These are phyloP conservation scores for Terana coerulea DNA, from an alignment of 768 basidiomycete species.

Conservation along the genomic window DNA sequence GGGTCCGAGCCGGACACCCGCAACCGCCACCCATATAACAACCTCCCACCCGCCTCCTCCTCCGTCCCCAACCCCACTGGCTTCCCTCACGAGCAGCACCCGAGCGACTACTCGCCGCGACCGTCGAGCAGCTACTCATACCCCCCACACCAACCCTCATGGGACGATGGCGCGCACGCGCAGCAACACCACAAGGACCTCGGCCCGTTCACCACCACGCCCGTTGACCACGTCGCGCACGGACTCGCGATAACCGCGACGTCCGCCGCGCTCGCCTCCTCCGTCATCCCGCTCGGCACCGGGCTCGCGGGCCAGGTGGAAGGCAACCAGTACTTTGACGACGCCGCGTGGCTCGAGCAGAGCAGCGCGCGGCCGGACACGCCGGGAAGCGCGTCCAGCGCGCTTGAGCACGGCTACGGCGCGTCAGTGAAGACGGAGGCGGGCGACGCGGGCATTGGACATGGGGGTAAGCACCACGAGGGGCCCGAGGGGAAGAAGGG, in stretches of 20 bases:
- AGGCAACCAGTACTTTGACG: constrained; percentile 1
- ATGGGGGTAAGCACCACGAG: not conserved
- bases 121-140: constrained; percentile 7
- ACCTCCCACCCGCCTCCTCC: not conserved
- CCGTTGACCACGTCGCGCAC: constrained; percentile 1
- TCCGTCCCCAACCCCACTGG: not conserved
- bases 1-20: not conserved
- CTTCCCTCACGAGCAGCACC: not conserved
- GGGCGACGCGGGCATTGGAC: not conserved
- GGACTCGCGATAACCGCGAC: constrained; percentile 9
- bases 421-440: not conserved
- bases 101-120: constrained; percentile 5
- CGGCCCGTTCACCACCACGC: constrained; percentile 6
- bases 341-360: constrained; percentile 3
- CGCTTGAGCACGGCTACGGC: not conserved
- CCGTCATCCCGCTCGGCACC: not conserved
- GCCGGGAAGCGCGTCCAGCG: constrained; percentile 4
- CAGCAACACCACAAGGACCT: not conserved
- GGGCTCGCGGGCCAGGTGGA: not conserved
- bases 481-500: not conserved
- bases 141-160: not conserved
- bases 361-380: constrained; percentile 1
- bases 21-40: not conserved
- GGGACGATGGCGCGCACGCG: not conserved
- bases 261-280: not conserved